These are phyloP conservation scores for Kitagawia praeruptora DNA, from an alignment of 129 eudicot genomes.

Conservation along the genomic window DNA sequence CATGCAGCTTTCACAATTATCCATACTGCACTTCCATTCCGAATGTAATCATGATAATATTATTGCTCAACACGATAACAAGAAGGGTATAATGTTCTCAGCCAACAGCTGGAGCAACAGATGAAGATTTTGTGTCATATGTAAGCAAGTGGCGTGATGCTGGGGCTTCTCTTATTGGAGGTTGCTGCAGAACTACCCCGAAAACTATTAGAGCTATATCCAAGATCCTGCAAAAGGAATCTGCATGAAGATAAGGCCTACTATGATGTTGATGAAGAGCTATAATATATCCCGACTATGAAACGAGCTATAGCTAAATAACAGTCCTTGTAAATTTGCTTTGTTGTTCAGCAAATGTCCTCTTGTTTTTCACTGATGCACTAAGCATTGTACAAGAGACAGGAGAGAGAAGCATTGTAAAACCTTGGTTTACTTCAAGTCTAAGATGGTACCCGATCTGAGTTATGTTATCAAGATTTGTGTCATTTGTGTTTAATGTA, in stretches of 20 bases:
- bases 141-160: conserved; percentile 41
- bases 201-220: conserved; percentile 42
- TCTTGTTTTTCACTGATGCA: neutral
- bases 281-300: neutral
- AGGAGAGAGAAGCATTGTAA: neutral
- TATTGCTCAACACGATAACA: neutral
- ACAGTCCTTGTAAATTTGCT: neutral
- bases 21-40: neutral
- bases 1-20: neutral
- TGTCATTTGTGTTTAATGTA: too few species aligned
- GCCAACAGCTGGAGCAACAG: conserved; percentile 32
- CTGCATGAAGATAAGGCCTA: neutral
- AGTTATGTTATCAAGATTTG: too few species aligned
- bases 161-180: conserved; percentile 57
- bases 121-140: conserved; percentile 39
- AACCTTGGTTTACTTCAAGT: too few species aligned
- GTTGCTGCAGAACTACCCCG: conserved; percentile 60
- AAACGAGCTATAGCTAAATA: neutral
- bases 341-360: neutral
- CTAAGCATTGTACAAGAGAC: neutral
- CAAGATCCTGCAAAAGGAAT: conserved; percentile 14
- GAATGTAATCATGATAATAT: neutral
- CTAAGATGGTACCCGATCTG: too few species aligned
- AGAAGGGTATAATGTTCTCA: neutral
- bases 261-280: neutral